Evolutionary conservation across 169 alveolate genomes (phyloP), one percentile per base, ranked within the genome.

Genomic region (Cryptosporidium ubiquitum): DNA sequence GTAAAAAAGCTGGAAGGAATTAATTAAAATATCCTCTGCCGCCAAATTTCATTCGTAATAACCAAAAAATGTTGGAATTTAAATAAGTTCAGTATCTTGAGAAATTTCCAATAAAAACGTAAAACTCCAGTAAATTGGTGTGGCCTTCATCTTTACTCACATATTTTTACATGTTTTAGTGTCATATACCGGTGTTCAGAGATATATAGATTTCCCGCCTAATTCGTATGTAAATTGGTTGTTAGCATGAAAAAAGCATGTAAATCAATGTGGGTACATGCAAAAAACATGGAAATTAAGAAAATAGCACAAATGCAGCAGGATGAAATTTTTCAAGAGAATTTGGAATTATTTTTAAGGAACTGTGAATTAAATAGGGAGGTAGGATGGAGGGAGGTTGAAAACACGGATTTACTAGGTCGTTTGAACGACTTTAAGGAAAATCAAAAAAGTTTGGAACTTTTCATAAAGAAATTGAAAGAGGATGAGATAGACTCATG

Each of bases 211-310:
- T 31, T 64, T 64, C 71, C 71, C 71, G 71, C 71, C 71, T 18
- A 64, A 18, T 55, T 64, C 42, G 71, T 31, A 44, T 49, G 85
- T 71, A 51, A 51, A 51, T 29, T 71, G 35, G 52, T 37, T 51
- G 68, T 33, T n/a, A 33, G 71, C 39, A 31, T 42, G 51, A 42
- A 79, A 79, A 60, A 47, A 79, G 75, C 89, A 79, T 79, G 89
- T 69, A 61, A 57, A 61, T 20, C 69, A 60, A 79, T 79, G 89
- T 79, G 89, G 89, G 89, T 61, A 79, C 89, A 79, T 79, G 89
- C 89, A 79, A 79, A 79, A 79, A 79, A 73, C 42, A 73, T 61
- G 75, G 55, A 66, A 60, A 47, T 40, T 23, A 29, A 61, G 44
- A 79, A 61, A 37, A 66, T n/a, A 31, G 5, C 39, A 35, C 51